These are phyloP conservation scores for Amanita muscaria DNA, from an alignment of 768 basidiomycete species.

Conservation along the genomic window DNA sequence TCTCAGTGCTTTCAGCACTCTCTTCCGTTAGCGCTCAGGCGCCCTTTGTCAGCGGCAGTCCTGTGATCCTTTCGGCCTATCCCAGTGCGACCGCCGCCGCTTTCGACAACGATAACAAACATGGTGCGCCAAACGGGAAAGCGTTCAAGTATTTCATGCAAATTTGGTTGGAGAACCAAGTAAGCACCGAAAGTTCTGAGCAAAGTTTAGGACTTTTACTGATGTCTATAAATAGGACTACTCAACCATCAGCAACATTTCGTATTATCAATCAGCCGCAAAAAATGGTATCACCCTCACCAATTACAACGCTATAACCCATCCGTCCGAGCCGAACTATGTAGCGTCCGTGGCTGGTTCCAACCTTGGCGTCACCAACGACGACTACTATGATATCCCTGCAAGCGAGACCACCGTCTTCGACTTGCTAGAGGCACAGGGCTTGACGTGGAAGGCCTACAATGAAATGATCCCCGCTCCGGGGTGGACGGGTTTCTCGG, in stretches of 20 bases:
- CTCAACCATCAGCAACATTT: not conserved
- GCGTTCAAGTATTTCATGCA: conserved; percentile 23
- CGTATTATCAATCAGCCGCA: conserved; percentile 26
- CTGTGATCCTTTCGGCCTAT: not conserved
- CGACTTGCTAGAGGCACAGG: conserved; percentile 50
- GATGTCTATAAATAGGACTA: not conserved
- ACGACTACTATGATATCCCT: conserved; percentile 30
- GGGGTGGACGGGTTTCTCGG: conserved; percentile 35
- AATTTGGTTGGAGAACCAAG: conserved; percentile 53
- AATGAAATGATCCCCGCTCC: conserved; percentile 50
- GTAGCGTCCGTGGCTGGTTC: conserved; percentile 36
- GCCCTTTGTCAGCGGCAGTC: not conserved
- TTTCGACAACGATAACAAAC: not conserved
- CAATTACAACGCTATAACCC: conserved; percentile 42
- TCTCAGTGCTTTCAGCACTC: not conserved
- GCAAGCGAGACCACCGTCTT: conserved; percentile 47
- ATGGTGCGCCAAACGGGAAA: conserved; percentile 12
- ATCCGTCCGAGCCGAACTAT: conserved; percentile 59
- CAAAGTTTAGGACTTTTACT: conserved; percentile 12
- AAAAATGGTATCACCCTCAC: conserved; percentile 39
- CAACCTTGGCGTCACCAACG: conserved; percentile 34
- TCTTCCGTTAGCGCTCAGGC: not conserved
- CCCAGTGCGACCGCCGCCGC: not conserved
- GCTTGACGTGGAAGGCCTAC: conserved; percentile 53
- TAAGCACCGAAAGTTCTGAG: conserved; percentile 21